Conservation (phyloP, 2,329 filamentous ascomycete species). For the Bimuria novae-zelandiae region DNA sequence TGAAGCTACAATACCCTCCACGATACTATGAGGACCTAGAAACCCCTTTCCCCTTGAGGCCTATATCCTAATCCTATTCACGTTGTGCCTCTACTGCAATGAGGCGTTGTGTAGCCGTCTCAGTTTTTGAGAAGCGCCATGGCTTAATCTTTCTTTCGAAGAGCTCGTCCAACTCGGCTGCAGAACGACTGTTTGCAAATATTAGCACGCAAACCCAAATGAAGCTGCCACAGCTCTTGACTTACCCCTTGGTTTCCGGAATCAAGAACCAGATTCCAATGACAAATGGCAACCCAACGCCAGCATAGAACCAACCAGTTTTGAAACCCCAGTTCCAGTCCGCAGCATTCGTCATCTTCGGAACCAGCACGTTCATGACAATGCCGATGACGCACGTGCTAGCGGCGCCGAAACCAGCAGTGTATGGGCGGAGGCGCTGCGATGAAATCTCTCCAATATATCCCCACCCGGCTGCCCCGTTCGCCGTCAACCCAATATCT, state of each 20-base stretch:
- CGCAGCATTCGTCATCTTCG: slow-evolving; percentile 12
- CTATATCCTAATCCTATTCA: too few species aligned
- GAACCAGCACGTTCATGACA: slow-evolving; percentile 13
- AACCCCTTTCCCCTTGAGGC: too few species aligned
- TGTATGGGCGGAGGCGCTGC: slow-evolving; percentile 13
- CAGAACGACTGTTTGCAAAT: slow-evolving; percentile 5
- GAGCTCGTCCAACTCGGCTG: slow-evolving; percentile 14
- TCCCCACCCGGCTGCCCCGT: slow-evolving; percentile 12
- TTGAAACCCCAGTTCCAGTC: slow-evolving; percentile 19
- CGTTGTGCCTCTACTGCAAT: background rate
- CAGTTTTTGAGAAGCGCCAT: slow-evolving; percentile 10
- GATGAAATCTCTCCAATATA: slow-evolving; percentile 16
- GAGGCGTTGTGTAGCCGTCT: slow-evolving; percentile 12
- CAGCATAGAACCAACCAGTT: slow-evolving; percentile 16
- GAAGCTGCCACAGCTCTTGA: background rate
- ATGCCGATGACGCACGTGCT: slow-evolving; percentile 10
- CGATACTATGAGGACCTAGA: too few species aligned
- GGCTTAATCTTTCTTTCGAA: slow-evolving; percentile 15
- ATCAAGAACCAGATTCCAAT: slow-evolving; percentile 15
- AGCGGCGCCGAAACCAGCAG: slow-evolving; percentile 15
- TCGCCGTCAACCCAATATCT: slow-evolving; percentile 15
- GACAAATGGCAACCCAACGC: slow-evolving; percentile 14
- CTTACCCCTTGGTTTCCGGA: slow-evolving; percentile 11
- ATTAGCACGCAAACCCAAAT: background rate
- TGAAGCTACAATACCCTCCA: too few species aligned